phyloP scores from a whole-genome alignment of 2,329 filamentous ascomycete genomes.

The Fusarium fujikuroi region DNA sequence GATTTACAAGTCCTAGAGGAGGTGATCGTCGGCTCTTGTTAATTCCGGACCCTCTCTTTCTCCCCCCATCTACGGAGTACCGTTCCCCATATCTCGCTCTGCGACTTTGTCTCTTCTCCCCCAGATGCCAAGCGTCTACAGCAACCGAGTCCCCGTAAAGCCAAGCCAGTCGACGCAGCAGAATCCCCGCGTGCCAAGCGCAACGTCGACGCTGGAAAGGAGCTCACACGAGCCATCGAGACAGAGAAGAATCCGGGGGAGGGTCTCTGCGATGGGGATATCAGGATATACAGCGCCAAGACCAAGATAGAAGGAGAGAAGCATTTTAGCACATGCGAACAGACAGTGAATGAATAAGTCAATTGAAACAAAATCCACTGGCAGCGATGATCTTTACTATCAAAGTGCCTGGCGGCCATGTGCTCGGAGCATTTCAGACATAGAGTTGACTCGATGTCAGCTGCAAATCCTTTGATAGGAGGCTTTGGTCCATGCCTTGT shows the following conservation, averaged over 20 bases:
- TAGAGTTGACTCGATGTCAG: not conserved
- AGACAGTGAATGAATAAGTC: not conserved
- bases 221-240: not conserved
- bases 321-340: not conserved
- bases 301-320: constrained; percentile 8
- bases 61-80: constrained; percentile 1
- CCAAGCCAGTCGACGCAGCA: not conserved
- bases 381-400: constrained; percentile 18
- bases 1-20: not conserved
- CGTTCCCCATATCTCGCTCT: not conserved
- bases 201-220: constrained; percentile 3
- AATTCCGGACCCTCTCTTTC: constrained; percentile 18
- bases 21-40: not conserved
- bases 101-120: not conserved
- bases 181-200: constrained; percentile 33
- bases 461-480: constrained; percentile 1
- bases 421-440: constrained; percentile 12
- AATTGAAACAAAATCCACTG: constrained; percentile 12
- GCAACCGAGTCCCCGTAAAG: not conserved
- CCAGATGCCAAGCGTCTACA: constrained; percentile 20
- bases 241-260: constrained; percentile 17
- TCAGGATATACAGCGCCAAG: constrained; percentile 15
- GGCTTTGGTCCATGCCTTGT: not conserved
- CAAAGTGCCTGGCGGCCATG: constrained; percentile 6
- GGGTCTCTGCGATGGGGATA: constrained; percentile 16